These are phyloP conservation scores for Oryza meridionalis DNA, from an alignment of 176 grass and related monocot genomes.

Conservation along the genomic window DNA sequence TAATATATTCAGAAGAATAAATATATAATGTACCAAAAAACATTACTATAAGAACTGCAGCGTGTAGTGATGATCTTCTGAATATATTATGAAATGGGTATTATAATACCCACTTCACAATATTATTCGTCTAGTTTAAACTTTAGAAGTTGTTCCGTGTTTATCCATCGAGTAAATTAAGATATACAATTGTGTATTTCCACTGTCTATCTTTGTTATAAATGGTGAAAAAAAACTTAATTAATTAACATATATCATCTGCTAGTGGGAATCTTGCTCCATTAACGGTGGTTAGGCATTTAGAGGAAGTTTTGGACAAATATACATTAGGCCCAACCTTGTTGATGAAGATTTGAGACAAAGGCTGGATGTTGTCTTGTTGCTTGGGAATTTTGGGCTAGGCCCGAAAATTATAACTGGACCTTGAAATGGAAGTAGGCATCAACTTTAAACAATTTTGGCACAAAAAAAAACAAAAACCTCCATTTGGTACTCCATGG, in stretches of 20 bases:
- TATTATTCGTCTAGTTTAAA: neutral
- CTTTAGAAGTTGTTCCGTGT: neutral
- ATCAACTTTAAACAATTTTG: neutral
- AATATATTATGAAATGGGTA: no score
- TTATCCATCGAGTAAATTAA: neutral
- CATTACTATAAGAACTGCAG: neutral
- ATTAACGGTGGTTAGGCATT: neutral
- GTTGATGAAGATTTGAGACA: neutral
- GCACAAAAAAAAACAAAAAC: neutral
- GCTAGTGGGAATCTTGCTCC: neutral
- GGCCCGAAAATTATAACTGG: neutral
- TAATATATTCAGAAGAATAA: neutral
- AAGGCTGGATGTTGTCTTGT: no score
- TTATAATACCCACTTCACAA: neutral
- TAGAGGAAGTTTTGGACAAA: neutral
- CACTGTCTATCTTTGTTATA: neutral
- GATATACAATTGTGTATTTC: neutral
- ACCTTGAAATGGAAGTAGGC: neutral
- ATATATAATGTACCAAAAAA: neutral
- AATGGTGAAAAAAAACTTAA: neutral
- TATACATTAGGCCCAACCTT: neutral
- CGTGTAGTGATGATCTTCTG: neutral
- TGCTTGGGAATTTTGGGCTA: neutral
- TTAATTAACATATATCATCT: neutral
- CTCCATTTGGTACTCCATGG: no score